A percentile compares a stretch with the other conserved stretches of the same genome.
Conservation (phyloP, 176 grass and related monocot species). For the Zea luxurians region DNA sequence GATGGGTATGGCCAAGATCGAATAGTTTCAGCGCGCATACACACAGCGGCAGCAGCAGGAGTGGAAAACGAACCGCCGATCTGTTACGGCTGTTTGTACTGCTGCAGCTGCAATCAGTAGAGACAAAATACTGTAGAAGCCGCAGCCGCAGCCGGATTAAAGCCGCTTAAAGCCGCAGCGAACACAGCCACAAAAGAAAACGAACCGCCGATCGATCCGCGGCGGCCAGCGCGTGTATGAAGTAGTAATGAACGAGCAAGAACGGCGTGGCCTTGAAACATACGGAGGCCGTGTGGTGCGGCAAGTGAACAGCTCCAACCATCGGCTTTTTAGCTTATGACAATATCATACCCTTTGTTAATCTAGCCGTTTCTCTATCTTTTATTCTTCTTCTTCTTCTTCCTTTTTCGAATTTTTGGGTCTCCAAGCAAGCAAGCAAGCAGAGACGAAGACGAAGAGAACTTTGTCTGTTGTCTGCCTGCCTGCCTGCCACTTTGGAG, state of each 20-base stretch:
- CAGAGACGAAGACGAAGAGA: background rate
- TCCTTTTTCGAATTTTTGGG: background rate
- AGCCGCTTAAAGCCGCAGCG: too few relatives aligned
- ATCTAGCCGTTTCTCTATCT: background rate
- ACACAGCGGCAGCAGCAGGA: background rate
- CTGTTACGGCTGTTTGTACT: too few relatives aligned
- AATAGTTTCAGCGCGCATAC: slow-evolving; percentile 22
- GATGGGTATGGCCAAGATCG: slow-evolving; percentile 83
- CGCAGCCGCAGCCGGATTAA: too few relatives aligned
- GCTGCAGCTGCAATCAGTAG: too few relatives aligned
- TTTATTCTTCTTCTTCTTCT: background rate
- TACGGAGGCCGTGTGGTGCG: background rate
- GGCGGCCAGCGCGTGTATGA: background rate
- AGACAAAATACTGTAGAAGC: too few relatives aligned
- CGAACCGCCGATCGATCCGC: background rate
- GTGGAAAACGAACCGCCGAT: background rate
- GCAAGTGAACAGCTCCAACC: slow-evolving; percentile 19
- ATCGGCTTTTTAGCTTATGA: background rate
- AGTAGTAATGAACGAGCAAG: background rate
- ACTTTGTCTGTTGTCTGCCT: background rate
- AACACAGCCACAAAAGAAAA: accelerated
- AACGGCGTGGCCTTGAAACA: background rate
- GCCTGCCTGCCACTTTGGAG: too few relatives aligned
- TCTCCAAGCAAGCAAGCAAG: background rate
- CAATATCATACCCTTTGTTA: background rate